phyloP scores from a whole-genome alignment of 176 grass and related monocot genomes.

The Neostapfia colusana region DNA sequence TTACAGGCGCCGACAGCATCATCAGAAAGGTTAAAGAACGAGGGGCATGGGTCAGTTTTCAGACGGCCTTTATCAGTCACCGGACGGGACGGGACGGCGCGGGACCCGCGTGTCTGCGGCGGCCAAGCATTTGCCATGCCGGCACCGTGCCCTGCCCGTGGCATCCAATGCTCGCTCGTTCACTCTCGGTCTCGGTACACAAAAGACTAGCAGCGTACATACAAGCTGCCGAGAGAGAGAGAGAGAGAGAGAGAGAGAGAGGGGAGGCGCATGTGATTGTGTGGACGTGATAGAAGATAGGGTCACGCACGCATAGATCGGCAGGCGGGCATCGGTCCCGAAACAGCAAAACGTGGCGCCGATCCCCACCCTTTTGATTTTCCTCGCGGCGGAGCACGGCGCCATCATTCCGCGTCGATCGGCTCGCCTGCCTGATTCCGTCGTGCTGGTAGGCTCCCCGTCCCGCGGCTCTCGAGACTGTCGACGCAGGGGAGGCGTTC shows the following conservation, averaged over 20 bases:
- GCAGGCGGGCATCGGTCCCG: slow-evolving; percentile 15
- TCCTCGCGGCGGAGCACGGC: neutral
- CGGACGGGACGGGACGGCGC: neutral
- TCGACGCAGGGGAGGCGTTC: neutral
- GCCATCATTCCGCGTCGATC: slow-evolving; percentile 17
- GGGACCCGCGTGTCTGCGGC: slow-evolving; percentile 6
- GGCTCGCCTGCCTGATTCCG: slow-evolving; percentile 20
- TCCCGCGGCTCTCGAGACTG: neutral
- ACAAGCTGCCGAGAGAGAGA: neutral
- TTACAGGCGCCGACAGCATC: slow-evolving; percentile 26
- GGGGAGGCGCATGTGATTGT: neutral
- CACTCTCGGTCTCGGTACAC: neutral
- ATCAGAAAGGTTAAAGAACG: slow-evolving; percentile 25
- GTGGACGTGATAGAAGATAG: neutral
- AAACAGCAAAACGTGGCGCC: slow-evolving; percentile 23
- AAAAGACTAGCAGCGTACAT: neutral
- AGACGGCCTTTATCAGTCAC: neutral
- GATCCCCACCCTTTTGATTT: neutral
- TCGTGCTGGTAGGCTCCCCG: neutral
- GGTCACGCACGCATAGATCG: neutral
- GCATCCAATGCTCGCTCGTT: neutral
- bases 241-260: no score
- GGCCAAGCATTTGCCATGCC: no score
- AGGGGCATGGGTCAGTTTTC: slow-evolving; percentile 27
- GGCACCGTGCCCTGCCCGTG: no score